Percentiles rank a stretch among this genome's conserved stretches.
Evolutionary conservation across 768 basidiomycete genomes (phyloP).

Genomic region (Scleroderma bovista): DNA sequence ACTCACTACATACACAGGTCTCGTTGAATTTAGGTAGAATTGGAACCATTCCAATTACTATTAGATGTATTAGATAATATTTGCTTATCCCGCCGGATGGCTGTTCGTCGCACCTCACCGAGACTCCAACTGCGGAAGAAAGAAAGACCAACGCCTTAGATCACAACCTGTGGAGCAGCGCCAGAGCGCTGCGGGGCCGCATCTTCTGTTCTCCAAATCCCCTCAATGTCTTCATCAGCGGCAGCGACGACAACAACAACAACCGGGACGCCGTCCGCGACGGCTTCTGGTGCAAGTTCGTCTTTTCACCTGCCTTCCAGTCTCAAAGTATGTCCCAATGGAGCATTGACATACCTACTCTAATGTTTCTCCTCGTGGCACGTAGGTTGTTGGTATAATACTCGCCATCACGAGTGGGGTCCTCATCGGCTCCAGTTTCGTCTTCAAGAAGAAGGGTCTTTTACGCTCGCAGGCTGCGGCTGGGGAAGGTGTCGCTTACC

Average conservation of each 20-base stretch:
- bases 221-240: conserved; percentile 27
- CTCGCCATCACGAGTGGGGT: conserved; percentile 75
- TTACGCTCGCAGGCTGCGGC: conserved; percentile 74
- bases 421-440: conserved; percentile 89
- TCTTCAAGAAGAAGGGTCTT: conserved; percentile 97
- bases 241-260: conserved; percentile 21
- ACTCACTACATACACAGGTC: no score
- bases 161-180: not conserved
- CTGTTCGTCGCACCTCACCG: no score
- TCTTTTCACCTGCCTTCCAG: conserved; percentile 35
- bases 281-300: conserved; percentile 32
- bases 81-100: no score
- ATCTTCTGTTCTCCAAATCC: not conserved
- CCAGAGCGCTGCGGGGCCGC: conserved; percentile 6
- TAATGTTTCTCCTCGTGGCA: conserved; percentile 1
- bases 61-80: no score
- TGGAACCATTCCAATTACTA: no score
- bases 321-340: conserved; percentile 41
- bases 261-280: conserved; percentile 30
- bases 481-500: conserved; percentile 88
- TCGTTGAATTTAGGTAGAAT: no score
- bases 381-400: conserved; percentile 68
- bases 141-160: conserved; percentile 13
- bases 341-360: not conserved
- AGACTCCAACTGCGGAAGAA: not conserved